Conservation (phyloP, 768 basidiomycete genomes). For the Candolleomyces efflorescens region DNA sequence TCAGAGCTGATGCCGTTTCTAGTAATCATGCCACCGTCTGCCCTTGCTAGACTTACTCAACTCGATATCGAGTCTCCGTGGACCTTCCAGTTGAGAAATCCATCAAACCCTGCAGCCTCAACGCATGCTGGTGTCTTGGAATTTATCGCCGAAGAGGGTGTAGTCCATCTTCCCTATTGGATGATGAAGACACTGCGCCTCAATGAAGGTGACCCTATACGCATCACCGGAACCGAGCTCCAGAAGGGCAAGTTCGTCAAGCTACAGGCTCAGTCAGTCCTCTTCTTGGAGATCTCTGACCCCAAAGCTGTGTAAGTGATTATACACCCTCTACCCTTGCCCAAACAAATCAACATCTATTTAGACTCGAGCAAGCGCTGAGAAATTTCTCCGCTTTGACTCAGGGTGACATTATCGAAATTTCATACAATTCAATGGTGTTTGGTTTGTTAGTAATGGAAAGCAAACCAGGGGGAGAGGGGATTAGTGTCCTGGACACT, state of each 20-base stretch:
- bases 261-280: conserved; percentile 90
- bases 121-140: conserved; percentile 98
- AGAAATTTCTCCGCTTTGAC: conserved; percentile 91
- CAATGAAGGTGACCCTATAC: conserved; percentile 92
- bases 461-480: conserved; percentile 77
- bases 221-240: conserved; percentile 83
- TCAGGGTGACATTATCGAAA: conserved; percentile 96
- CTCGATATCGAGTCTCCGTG: conserved; percentile 90
- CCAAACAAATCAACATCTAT: background rate
- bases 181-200: conserved; percentile 98
- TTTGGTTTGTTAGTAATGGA: conserved; percentile 98
- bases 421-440: conserved; percentile 92
- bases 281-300: conserved; percentile 96
- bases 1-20: conserved; percentile 1
- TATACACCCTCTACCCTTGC: background rate
- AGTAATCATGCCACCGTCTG: conserved; percentile 99
- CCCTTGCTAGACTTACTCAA: conserved; percentile 80
- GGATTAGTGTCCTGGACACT: conserved; percentile 88
- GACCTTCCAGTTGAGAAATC: conserved; percentile 96
- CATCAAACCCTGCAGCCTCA: conserved; percentile 73
- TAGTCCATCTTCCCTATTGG: conserved; percentile 96
- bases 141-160: conserved; percentile 96
- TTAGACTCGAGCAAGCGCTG: conserved; percentile 89
- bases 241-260: conserved; percentile 96
- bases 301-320: conserved; percentile 90